phyloP scores from a whole-genome alignment of 2,329 filamentous ascomycete genomes.

The Phoma sp. region DNA sequence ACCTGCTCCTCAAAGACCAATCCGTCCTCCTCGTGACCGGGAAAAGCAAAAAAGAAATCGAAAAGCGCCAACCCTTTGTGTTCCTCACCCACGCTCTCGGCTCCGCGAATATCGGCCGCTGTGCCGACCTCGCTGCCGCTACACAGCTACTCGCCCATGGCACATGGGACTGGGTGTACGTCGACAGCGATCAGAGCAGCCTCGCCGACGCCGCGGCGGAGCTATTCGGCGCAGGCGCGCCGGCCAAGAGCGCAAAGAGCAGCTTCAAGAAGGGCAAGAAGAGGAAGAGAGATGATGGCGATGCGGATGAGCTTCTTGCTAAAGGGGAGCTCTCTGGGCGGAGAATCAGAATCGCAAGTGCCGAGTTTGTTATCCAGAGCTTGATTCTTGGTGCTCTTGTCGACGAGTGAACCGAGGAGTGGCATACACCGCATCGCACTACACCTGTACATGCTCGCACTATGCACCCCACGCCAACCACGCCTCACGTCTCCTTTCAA shows the following conservation, averaged over 20 bases:
- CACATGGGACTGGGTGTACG: slow-evolving; percentile 80
- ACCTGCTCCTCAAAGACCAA: slow-evolving; percentile 67
- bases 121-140: slow-evolving; percentile 70
- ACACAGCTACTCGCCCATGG: slow-evolving; percentile 62
- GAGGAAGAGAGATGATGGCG: slow-evolving; percentile 51
- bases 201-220: slow-evolving; percentile 61
- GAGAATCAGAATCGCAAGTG: slow-evolving; percentile 72
- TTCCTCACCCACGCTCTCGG: slow-evolving; percentile 83
- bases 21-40: slow-evolving; percentile 75
- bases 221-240: slow-evolving; percentile 50
- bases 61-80: slow-evolving; percentile 73
- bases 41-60: slow-evolving; percentile 66
- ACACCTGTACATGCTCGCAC: not conserved
- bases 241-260: slow-evolving; percentile 34
- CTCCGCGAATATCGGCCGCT: slow-evolving; percentile 69
- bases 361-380: slow-evolving; percentile 91
- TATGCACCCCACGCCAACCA: no score
- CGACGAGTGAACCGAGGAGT: slow-evolving; percentile 54
- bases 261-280: slow-evolving; percentile 47
- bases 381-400: slow-evolving; percentile 83
- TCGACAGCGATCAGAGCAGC: slow-evolving; percentile 70
- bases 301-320: slow-evolving; percentile 32
- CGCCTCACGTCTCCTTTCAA: no score
- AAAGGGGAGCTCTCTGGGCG: slow-evolving; percentile 52
- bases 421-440: no score